A percentile compares a stretch with the other conserved stretches of the same genome.
These are phyloP conservation scores for Aspergillus hiratsukae DNA, from an alignment of 2,329 filamentous ascomycete genomes.

Conservation along the genomic window DNA sequence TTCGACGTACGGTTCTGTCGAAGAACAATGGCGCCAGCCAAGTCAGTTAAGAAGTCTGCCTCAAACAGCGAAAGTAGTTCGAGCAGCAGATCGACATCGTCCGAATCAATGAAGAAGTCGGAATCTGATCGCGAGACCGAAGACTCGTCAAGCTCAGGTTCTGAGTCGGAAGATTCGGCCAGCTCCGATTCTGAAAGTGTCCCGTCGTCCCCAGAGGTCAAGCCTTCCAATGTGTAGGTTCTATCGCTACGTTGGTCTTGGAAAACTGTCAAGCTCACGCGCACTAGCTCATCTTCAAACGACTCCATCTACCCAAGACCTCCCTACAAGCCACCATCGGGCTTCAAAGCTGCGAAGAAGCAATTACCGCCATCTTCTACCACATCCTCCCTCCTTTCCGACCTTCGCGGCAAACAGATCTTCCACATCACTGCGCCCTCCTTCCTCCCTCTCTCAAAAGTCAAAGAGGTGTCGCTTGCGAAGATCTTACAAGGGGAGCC, in stretches of 20 bases:
- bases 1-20: background rate
- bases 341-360: slow-evolving; percentile 38
- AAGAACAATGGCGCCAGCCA: slow-evolving; percentile 19
- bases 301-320: slow-evolving; percentile 25
- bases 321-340: slow-evolving; percentile 40
- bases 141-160: slow-evolving; percentile 16
- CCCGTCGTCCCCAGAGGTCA: slow-evolving; percentile 11
- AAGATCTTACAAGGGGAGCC: slow-evolving; percentile 39
- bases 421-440: slow-evolving; percentile 47
- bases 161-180: slow-evolving; percentile 15
- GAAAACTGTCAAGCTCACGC: background rate
- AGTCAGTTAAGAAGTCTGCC: background rate
- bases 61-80: slow-evolving; percentile 24
- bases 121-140: slow-evolving; percentile 16
- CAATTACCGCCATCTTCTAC: slow-evolving; percentile 28
- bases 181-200: slow-evolving; percentile 7
- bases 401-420: slow-evolving; percentile 43
- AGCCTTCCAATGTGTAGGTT: background rate
- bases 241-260: background rate
- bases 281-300: slow-evolving; percentile 5
- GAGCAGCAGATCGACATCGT: slow-evolving; percentile 23
- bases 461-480: slow-evolving; percentile 43
- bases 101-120: slow-evolving; percentile 20
- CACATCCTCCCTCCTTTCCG: slow-evolving; percentile 32
- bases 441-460: slow-evolving; percentile 39